phyloP scores from a whole-genome alignment of 2,329 filamentous ascomycete species.

The Fusarium sp. region DNA sequence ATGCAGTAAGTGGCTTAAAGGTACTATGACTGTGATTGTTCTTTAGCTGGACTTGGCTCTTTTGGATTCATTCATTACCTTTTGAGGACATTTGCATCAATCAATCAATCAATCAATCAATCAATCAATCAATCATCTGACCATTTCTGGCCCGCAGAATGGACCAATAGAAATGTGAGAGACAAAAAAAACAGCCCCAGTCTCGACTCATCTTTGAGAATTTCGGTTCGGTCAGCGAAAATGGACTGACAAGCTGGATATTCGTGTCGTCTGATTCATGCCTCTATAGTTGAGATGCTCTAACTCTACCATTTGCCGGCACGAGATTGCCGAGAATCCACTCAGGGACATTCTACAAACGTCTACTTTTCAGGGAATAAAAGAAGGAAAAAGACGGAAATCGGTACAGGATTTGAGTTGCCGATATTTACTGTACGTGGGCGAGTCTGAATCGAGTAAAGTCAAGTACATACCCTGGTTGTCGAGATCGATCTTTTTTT shows the following conservation, averaged over 20 bases:
- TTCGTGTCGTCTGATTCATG: conserved; percentile 25
- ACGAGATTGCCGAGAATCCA: conserved; percentile 42
- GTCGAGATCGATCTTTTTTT: conserved; percentile 20
- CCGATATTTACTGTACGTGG: conserved; percentile 25
- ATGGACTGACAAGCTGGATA: conserved; percentile 17
- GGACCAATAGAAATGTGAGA: conserved; percentile 32
- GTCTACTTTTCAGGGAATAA: neutral
- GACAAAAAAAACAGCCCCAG: neutral
- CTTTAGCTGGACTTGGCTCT: conserved; percentile 1
- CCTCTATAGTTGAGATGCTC: neutral
- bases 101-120: too few species aligned
- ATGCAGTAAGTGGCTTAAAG: neutral
- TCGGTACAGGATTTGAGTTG: conserved; percentile 15
- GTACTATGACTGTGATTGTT: neutral
- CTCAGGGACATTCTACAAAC: conserved; percentile 5
- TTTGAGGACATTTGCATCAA: conserved; percentile 1
- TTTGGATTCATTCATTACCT: neutral
- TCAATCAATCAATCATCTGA: conserved; percentile 3
- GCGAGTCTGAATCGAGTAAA: conserved; percentile 34
- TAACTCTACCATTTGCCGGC: conserved; percentile 21
- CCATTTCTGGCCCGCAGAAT: conserved; percentile 9
- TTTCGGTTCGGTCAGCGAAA: conserved; percentile 42
- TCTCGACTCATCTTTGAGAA: conserved; percentile 24
- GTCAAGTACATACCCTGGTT: conserved; percentile 16
- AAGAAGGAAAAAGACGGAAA: neutral